phyloP scores from a whole-genome alignment of 2,329 filamentous ascomycete species.

The Domatiomyces catenatus region DNA sequence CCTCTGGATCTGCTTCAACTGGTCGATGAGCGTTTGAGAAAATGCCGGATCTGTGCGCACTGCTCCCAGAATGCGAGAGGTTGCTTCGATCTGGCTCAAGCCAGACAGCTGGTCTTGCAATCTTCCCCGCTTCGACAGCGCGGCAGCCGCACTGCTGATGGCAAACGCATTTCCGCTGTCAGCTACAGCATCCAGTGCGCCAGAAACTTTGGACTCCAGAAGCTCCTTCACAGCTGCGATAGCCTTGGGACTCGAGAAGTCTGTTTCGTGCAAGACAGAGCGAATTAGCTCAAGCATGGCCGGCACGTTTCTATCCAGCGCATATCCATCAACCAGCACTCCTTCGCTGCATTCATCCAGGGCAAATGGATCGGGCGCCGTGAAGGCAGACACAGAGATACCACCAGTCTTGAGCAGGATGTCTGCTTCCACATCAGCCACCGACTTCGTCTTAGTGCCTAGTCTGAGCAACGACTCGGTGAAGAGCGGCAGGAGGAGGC shows the following conservation, averaged over 20 bases:
- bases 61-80: constrained; percentile 55
- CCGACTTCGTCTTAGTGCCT: constrained; percentile 71
- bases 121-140: constrained; percentile 55
- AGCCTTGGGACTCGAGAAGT: constrained; percentile 74
- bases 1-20: constrained; percentile 71
- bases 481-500: constrained; percentile 74
- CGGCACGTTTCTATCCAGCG: constrained; percentile 75
- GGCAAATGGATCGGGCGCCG: constrained; percentile 61
- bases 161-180: constrained; percentile 81
- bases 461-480: constrained; percentile 86
- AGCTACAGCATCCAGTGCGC: constrained; percentile 80
- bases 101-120: constrained; percentile 74
- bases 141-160: constrained; percentile 65
- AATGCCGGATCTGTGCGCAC: constrained; percentile 54
- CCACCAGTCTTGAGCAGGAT: constrained; percentile 96
- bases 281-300: constrained; percentile 79
- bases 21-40: constrained; percentile 59
- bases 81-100: constrained; percentile 76
- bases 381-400: constrained; percentile 68
- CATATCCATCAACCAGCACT: constrained; percentile 69
- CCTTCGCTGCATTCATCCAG: constrained; percentile 62
- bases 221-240: constrained; percentile 72
- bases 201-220: constrained; percentile 71
- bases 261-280: constrained; percentile 67
- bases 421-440: constrained; percentile 87